Base-by-base conservation (phyloP, 106 monocot genomes). In the Ottelia alismoides region DNA sequence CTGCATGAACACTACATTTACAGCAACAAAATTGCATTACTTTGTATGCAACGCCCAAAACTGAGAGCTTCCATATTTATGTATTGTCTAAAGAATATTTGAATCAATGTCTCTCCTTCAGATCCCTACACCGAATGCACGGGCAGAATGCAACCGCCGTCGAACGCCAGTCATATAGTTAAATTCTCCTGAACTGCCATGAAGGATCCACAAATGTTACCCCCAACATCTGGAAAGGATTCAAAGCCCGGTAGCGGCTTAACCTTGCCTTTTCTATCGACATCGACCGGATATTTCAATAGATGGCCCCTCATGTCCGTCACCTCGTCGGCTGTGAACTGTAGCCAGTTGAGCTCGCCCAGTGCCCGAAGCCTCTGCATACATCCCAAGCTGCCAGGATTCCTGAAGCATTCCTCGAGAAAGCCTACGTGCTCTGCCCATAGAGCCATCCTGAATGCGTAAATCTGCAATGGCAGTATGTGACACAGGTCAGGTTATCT, bases 381-480 rank as follows among this genome's bases (percentile, higher is more conserved):
- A 65, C 94, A 96, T 25, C 85, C 81, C 7, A 88, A 76, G 35
- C 69, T 84, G 65, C 79, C 80, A 0, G 94, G 94, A 30, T 67
- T 53, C 10, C 31, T 60, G 2, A 78, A 96, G 61, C 67, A 62
- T 17, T 96, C 94, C 65, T 96, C 88, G 1, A 83, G 60, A 4
- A 44, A 1, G 49, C 94, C 94, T 24, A 57, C 78, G 50, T 96
- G 94, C 64, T 96, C 94, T 0, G 94, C 88, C 94, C 94, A 96
- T 29, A 96, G 58, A 6, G 94, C 84, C 84, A 84, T 84, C 30
- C 94, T 69, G 55, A 88, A 96, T 20, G 84, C 94, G 58, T 81
- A 70, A 31, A 96, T 88, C 94, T 96, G 56, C 61, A 65, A 2
- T 31, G 40, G 40, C 16, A 43, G 16, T 7, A 6, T 7, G 16